Evolutionary conservation across 116 monocot genomes (phyloP).

Genomic region (Cymodocea nodosa): DNA sequence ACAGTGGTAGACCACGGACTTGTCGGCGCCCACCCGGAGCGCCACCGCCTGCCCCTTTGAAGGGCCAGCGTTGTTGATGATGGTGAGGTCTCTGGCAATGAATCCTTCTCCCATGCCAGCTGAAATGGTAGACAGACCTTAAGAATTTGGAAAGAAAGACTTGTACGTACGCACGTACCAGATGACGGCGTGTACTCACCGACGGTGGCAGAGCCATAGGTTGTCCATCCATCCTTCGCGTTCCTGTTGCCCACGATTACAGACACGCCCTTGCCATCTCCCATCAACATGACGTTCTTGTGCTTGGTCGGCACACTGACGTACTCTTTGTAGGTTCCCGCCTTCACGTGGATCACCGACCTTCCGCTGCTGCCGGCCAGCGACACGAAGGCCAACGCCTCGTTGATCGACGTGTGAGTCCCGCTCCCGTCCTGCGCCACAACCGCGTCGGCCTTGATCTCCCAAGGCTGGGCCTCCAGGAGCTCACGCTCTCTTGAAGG

Average conservation of each 20-base stretch:
- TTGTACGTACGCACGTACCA: too few species aligned
- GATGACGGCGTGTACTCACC: conserved; percentile 32
- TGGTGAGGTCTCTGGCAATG: conserved; percentile 40
- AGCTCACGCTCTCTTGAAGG: conserved; percentile 28
- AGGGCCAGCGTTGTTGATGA: conserved; percentile 44
- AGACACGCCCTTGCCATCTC: conserved; percentile 48
- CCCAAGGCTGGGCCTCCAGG: conserved; percentile 23
- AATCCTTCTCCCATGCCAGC: conserved; percentile 40
- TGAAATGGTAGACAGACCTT: conserved; percentile 4
- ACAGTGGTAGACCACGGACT: conserved; percentile 28
- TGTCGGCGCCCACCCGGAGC: conserved; percentile 35
- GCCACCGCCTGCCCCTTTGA: conserved; percentile 43
- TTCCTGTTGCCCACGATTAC: conserved; percentile 29
- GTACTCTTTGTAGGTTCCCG: conserved; percentile 37
- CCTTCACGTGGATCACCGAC: conserved; percentile 38
- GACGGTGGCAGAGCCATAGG: conserved; percentile 58
- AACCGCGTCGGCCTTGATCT: conserved; percentile 38
- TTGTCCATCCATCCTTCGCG: conserved; percentile 22
- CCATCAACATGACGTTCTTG: conserved; percentile 54
- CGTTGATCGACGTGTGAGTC: conserved; percentile 38
- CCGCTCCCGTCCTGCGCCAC: conserved; percentile 58
- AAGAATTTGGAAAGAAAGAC: too few species aligned
- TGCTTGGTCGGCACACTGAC: conserved; percentile 36
- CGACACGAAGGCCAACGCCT: conserved; percentile 43
- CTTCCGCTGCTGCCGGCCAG: conserved; percentile 33